A percentile compares a stretch with the other conserved stretches of the same genome.
Conservation (phyloP, 148 eudicot genomes). For the Polygonum maritimum region DNA sequence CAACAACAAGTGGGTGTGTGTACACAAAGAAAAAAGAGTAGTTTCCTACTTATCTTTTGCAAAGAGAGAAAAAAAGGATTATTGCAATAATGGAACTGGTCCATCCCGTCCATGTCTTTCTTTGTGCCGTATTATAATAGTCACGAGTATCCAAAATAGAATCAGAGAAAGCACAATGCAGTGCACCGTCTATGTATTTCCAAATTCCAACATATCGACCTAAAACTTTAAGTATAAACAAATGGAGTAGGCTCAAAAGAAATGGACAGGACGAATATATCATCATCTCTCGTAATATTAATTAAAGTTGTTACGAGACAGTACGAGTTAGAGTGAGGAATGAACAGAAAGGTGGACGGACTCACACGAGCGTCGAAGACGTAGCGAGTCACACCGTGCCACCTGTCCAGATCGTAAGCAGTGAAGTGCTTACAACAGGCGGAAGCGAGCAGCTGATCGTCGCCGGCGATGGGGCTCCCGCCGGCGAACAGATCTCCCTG, state of each 20-base stretch:
- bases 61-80: neutral
- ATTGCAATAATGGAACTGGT: neutral
- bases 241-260: neutral
- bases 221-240: neutral
- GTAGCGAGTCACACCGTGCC: conserved; percentile 51
- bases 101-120: neutral
- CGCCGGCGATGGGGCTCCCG: conserved; percentile 14
- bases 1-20: neutral
- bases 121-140: neutral
- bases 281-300: too few species aligned
- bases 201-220: neutral
- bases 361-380: conserved; percentile 60
- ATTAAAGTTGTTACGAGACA: too few species aligned
- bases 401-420: conserved; percentile 71
- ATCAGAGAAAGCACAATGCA: neutral
- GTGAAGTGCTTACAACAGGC: conserved; percentile 85
- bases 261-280: neutral
- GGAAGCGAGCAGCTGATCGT: conserved; percentile 52
- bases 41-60: neutral
- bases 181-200: neutral
- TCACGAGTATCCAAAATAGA: neutral
- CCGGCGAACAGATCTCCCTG: conserved; percentile 65
- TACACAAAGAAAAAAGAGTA: too few species aligned
- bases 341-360: neutral
- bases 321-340: neutral